These are phyloP conservation scores for Entrophospora sp. DNA, from an alignment of 192 early-diverging fungal species.

Conservation along the genomic window DNA sequence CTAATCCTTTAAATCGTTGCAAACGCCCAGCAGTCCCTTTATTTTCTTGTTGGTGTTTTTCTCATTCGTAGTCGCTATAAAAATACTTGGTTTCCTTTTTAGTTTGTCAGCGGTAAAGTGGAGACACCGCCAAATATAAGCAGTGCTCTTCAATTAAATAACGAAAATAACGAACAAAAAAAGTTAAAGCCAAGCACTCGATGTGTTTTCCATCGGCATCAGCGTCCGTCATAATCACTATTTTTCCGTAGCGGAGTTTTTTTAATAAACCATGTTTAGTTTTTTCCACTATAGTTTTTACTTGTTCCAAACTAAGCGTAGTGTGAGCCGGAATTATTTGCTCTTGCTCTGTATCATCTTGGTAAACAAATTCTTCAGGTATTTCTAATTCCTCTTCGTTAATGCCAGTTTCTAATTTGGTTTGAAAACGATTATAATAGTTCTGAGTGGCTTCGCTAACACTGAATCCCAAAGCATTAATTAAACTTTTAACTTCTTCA, in stretches of 20 bases:
- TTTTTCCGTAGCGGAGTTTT: conserved; percentile 5
- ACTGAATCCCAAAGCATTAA: conserved; percentile 6
- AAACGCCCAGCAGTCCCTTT: background rate
- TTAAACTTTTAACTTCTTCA: conserved; percentile 1
- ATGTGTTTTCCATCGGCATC: conserved; percentile 8
- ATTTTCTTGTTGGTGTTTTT: conserved; percentile 4
- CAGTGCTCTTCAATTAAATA: background rate
- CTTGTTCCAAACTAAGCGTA: background rate
- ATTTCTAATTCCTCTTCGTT: background rate
- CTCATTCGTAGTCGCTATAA: background rate
- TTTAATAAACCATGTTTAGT: background rate
- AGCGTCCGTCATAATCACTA: conserved; percentile 8
- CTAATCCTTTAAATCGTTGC: conserved; percentile 16
- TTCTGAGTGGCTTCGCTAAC: conserved; percentile 5
- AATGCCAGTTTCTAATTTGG: background rate
- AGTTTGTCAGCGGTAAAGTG: conserved; percentile 4
- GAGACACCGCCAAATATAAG: background rate
- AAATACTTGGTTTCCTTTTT: conserved; percentile 9
- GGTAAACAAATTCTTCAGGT: conserved; percentile 4
- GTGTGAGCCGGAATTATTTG: conserved; percentile 9
- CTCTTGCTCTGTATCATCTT: background rate
- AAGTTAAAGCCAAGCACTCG: background rate
- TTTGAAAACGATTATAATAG: conserved; percentile 9
- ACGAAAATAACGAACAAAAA: conserved; percentile 16
- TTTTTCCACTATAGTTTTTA: conserved; percentile 4